Percentiles rank a stretch among this genome's conserved stretches.
Evolutionary conservation across 495 filamentous ascomycete genomes (phyloP).

Genomic region (Parathielavia hyrcaniae): DNA sequence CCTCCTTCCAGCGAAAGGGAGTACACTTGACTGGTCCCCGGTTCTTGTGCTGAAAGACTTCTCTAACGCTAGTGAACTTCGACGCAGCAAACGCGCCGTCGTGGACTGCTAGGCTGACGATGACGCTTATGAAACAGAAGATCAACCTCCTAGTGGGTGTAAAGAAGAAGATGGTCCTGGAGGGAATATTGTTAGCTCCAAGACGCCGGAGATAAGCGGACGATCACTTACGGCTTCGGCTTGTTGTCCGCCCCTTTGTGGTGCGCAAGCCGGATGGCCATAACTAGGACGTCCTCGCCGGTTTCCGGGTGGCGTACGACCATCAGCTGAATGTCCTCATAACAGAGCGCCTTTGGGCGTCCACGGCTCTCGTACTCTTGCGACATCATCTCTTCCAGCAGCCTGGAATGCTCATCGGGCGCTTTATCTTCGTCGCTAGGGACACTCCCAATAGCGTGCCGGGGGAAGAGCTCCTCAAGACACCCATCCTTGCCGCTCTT

Average conservation of each 20-base stretch:
- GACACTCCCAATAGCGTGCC: neutral
- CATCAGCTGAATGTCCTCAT: conserved; percentile 29
- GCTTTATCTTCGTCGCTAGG: conserved; percentile 11
- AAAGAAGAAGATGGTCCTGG: conserved; percentile 23
- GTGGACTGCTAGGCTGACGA: conserved; percentile 16
- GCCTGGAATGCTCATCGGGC: conserved; percentile 15
- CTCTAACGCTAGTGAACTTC: conserved; percentile 16
- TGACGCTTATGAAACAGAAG: too few relatives aligned
- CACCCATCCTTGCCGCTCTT: conserved; percentile 18
- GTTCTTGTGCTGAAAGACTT: conserved; percentile 25
- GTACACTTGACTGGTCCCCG: conserved; percentile 22
- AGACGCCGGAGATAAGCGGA: conserved; percentile 6
- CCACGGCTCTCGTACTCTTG: conserved; percentile 13
- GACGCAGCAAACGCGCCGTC: conserved; percentile 16
- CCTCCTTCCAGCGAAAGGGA: conserved; percentile 25
- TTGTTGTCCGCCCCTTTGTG: too few relatives aligned
- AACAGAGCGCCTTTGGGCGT: conserved; percentile 24
- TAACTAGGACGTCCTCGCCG: conserved; percentile 25
- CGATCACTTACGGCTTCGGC: too few relatives aligned
- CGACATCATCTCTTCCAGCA: too few relatives aligned
- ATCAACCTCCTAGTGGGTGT: conserved; percentile 16
- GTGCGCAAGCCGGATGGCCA: conserved; percentile 25
- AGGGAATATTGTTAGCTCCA: neutral
- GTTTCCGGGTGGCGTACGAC: conserved; percentile 27
- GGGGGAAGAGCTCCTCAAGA: conserved; percentile 19